Evolutionary conservation across 352 stramenopile genomes (phyloP), one percentile per base, ranked within the genome.

Genomic region (Globisporangium abappressorium): DNA sequence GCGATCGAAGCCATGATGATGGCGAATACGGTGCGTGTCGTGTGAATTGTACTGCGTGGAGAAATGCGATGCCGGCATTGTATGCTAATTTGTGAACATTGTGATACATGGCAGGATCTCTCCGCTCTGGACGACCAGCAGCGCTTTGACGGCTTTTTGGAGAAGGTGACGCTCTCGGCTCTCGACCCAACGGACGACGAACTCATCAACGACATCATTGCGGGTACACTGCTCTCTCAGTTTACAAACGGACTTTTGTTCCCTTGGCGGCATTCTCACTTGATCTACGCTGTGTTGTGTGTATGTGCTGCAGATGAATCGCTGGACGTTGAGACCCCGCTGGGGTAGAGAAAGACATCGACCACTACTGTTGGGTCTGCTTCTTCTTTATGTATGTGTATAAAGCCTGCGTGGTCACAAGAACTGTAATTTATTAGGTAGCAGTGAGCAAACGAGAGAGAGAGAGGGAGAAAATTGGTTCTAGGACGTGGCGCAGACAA

Each of bases 1-100:
- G 88, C 88, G 7, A 86, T 93, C 36, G 85, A 93, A 34, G 87
- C 85, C 22, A 94, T 93, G 83, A 87, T 93, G 83, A 84, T 92
- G 65, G 78, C 76, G 18, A 91, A 82, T 64, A 88, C 76, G 38
- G 84, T 92, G 76, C 69, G 75, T 75, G 22, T 26, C 24, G 11
- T 41, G 9, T 41, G 9, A 41, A 41, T 41, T 41, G 34, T 41
- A 41, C 9, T 41, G 34, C 34, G 34, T 9, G 34, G 34, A 41
- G 34, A 41, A 41, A 41, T 9, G 14, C 9, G 34, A 41, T 41
- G 34, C 34, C 9, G 34, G 14, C 11, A 41, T 41, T 41, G 34
- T 41, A 41, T 41, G 34, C 34, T 41, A 41, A 41, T 41, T 41
- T 41, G 14, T 41, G 34, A 7, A 41, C 34, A 38, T 22, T n/a